Conservation (phyloP, 768 basidiomycete species). For the Xerocomellus amylosporus region DNA sequence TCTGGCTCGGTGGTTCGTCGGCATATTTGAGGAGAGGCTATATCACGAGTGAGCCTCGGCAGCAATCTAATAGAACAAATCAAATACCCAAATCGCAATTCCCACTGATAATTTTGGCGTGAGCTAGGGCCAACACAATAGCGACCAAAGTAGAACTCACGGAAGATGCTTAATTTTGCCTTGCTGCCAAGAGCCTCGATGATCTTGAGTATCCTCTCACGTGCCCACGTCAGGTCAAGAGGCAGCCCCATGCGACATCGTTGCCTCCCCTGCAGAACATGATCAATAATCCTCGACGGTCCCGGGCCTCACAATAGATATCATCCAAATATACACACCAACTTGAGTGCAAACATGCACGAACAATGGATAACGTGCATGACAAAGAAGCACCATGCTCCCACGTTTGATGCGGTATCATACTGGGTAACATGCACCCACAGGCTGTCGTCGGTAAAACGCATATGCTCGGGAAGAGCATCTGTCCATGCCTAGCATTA, state of each 20-base stretch:
- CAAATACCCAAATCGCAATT: constrained; percentile 57
- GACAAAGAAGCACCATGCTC: constrained; percentile 78
- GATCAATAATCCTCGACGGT: background rate
- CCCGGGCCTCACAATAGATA: background rate
- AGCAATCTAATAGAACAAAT: constrained; percentile 25
- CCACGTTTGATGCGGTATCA: constrained; percentile 73
- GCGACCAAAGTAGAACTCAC: constrained; percentile 41
- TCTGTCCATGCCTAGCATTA: constrained; percentile 56
- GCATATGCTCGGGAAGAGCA: constrained; percentile 68
- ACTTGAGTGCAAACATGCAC: constrained; percentile 58
- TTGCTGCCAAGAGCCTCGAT: constrained; percentile 40
- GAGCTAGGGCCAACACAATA: constrained; percentile 20
- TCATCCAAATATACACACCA: constrained; percentile 43
- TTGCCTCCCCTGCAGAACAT: constrained; percentile 28
- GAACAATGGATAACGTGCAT: constrained; percentile 75
- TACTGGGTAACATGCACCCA: constrained; percentile 72
- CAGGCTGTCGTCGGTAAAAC: constrained; percentile 67
- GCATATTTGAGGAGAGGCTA: constrained; percentile 68
- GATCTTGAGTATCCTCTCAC: constrained; percentile 39
- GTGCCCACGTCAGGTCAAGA: constrained; percentile 33
- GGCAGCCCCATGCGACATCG: constrained; percentile 30
- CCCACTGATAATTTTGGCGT: constrained; percentile 47
- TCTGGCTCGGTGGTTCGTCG: constrained; percentile 48
- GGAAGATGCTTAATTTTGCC: constrained; percentile 42
- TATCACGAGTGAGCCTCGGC: constrained; percentile 11